Percentiles rank a stretch among this genome's conserved stretches.
Conservation (phyloP, 768 basidiomycete species). For the Lentinula edodes region DNA sequence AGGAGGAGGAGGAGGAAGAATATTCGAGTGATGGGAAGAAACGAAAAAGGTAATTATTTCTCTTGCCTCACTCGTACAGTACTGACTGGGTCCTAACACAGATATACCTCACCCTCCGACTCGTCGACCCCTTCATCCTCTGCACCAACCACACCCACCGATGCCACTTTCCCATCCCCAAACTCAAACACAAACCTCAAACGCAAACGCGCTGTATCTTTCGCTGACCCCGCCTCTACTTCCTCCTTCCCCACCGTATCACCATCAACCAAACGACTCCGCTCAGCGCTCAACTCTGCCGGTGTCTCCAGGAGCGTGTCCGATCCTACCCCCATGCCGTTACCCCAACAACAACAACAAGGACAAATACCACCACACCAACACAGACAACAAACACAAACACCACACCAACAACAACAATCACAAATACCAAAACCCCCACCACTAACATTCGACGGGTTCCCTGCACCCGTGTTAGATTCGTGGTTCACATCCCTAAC, state of each 20-base stretch:
- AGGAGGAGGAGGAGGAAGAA: background rate
- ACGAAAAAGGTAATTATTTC: background rate
- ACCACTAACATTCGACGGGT: background rate
- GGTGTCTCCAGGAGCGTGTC: background rate
- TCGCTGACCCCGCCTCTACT: background rate
- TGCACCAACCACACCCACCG: background rate
- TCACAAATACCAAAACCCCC: background rate
- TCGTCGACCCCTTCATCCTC: background rate
- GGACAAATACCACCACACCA: no score
- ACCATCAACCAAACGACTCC: background rate
- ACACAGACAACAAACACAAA: no score
- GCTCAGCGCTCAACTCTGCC: background rate
- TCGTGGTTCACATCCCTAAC: background rate
- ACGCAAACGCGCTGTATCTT: background rate
- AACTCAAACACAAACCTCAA: background rate
- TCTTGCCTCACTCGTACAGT: no score
- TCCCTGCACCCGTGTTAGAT: background rate
- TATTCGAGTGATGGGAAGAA: background rate
- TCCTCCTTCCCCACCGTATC: background rate
- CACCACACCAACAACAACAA: background rate
- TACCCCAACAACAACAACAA: background rate
- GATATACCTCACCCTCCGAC: no score
- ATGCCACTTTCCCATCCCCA: background rate
- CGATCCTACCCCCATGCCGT: background rate
- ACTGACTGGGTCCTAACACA: background rate